Evolutionary conservation across 179 eudicot species (phyloP).

Genomic region (Nepenthes alata): DNA sequence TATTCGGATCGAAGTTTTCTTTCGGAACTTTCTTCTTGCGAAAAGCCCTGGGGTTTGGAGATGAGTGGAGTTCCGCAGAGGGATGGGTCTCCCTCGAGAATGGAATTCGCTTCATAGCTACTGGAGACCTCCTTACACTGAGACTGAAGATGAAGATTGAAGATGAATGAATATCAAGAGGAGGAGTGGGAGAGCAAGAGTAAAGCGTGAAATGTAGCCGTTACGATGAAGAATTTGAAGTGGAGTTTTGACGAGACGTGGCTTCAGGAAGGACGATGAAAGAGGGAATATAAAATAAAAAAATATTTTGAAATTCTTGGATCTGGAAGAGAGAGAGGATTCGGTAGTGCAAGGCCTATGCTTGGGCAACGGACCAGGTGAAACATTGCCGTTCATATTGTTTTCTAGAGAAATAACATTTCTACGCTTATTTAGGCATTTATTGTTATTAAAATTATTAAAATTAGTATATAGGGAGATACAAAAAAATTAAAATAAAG

Average conservation of each 20-base stretch:
- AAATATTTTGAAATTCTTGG: too few relatives aligned
- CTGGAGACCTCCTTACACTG: background rate
- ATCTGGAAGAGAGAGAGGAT: too few relatives aligned
- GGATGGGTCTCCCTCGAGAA: slow-evolving; percentile 29
- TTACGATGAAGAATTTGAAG: background rate
- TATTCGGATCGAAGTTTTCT: slow-evolving; percentile 45
- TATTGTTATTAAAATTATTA: too few relatives aligned
- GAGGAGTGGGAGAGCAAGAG: background rate
- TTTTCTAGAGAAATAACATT: too few relatives aligned
- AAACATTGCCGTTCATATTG: too few relatives aligned
- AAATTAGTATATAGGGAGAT: too few relatives aligned
- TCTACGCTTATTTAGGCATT: too few relatives aligned
- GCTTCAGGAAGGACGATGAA: too few relatives aligned
- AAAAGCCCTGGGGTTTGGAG: slow-evolving; percentile 33
- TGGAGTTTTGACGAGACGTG: background rate
- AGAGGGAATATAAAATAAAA: too few relatives aligned
- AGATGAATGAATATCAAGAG: background rate
- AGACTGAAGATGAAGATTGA: background rate
- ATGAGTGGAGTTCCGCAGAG: slow-evolving; percentile 21
- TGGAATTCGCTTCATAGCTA: slow-evolving; percentile 37
- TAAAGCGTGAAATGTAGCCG: background rate
- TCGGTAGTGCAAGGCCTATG: too few relatives aligned
- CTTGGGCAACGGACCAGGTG: too few relatives aligned
- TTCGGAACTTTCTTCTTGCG: slow-evolving; percentile 43
- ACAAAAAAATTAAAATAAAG: too few relatives aligned